Percentiles rank a stretch among this genome's conserved stretches.
These are phyloP conservation scores for Gossypium turneri DNA, from an alignment of 345 rosid genomes.

Conservation along the genomic window DNA sequence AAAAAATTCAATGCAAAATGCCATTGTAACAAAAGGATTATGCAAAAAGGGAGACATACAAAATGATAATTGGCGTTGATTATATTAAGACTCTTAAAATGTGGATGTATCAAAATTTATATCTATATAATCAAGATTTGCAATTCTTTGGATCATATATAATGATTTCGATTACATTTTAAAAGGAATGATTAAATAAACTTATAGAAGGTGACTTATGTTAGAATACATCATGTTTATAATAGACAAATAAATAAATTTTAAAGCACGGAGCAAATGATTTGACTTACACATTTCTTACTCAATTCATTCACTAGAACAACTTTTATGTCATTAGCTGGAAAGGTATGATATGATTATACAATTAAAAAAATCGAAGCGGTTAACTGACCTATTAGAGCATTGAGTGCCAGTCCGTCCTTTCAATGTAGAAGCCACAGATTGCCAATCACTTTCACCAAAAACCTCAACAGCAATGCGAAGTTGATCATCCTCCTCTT, in stretches of 20 bases:
- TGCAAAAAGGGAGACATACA: neutral
- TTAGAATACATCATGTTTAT: neutral
- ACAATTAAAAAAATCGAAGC: neutral
- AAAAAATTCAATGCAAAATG: neutral
- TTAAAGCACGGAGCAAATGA: neutral
- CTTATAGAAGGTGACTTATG: neutral
- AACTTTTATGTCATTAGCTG: neutral
- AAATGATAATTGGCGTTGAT: neutral
- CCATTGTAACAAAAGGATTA: neutral
- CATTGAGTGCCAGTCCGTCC: slow-evolving; percentile 87
- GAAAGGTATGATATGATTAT: neutral
- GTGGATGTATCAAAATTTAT: neutral
- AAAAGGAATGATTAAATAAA: neutral
- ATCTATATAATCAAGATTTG: neutral
- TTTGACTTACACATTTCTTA: neutral
- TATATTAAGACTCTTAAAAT: neutral
- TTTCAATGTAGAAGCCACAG: slow-evolving; percentile 63
- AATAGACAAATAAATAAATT: neutral
- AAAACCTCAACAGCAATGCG: slow-evolving; percentile 56
- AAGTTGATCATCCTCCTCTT: slow-evolving; percentile 83
- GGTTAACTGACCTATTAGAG: slow-evolving; percentile 69
- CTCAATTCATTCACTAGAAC: neutral
- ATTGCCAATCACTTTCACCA: slow-evolving; percentile 86
- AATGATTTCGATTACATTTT: neutral
- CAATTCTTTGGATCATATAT: neutral